These are phyloP conservation scores for Ascochyta lentis DNA, from an alignment of 2,329 filamentous ascomycete genomes.

Conservation along the genomic window DNA sequence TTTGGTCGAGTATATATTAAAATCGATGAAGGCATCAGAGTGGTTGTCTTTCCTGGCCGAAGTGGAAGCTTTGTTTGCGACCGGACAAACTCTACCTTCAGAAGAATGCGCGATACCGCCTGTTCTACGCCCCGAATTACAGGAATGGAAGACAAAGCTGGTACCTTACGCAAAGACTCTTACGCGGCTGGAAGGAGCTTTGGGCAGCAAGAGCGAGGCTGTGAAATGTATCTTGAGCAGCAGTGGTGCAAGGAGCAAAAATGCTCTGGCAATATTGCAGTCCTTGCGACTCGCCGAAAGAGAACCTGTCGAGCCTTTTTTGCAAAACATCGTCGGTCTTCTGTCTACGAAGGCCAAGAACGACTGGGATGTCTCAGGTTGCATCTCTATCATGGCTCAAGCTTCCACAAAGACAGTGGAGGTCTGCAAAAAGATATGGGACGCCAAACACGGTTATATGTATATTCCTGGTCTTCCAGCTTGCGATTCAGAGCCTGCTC, in stretches of 20 bases:
- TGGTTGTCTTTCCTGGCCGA: constrained; percentile 34
- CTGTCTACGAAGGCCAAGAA: constrained; percentile 19
- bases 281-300: constrained; percentile 18
- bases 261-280: constrained; percentile 25
- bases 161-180: constrained; percentile 18
- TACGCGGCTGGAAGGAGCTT: constrained; percentile 25
- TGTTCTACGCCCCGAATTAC: constrained; percentile 15
- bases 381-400: constrained; percentile 16
- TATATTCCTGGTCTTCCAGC: constrained; percentile 19
- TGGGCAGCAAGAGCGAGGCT: constrained; percentile 11
- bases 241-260: constrained; percentile 15
- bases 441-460: constrained; percentile 25
- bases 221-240: constrained; percentile 26
- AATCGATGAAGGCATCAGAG: constrained; percentile 25
- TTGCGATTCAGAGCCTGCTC: background rate
- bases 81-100: background rate
- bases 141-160: background rate
- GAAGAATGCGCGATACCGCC: constrained; percentile 15
- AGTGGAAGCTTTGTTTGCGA: constrained; percentile 27
- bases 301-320: constrained; percentile 22
- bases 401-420: constrained; percentile 24
- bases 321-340: constrained; percentile 28
- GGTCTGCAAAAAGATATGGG: constrained; percentile 33
- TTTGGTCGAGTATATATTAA: constrained; percentile 24
- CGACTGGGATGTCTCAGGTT: constrained; percentile 22